These are phyloP conservation scores for Centrapalus pauciflorus DNA, from an alignment of 129 eudicot species.

Conservation along the genomic window DNA sequence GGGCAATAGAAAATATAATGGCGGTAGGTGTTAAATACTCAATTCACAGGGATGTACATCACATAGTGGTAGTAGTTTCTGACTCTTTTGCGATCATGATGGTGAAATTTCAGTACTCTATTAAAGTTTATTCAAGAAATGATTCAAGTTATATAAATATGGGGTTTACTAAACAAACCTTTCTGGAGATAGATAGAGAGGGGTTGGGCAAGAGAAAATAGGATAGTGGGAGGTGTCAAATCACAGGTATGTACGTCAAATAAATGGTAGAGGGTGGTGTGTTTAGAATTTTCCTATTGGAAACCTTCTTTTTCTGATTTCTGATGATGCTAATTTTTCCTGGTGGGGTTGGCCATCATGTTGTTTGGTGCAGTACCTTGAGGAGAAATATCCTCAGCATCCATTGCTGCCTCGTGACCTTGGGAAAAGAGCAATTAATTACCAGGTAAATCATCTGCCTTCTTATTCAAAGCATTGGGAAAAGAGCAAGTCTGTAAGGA, in stretches of 20 bases:
- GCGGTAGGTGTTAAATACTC: no score
- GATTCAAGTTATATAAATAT: neutral
- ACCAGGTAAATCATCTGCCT: conserved; percentile 49
- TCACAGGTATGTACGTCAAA: no score
- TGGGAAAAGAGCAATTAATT: conserved; percentile 67
- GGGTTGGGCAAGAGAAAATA: no score
- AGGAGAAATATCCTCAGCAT: conserved; percentile 86
- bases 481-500: no score
- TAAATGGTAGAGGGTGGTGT: no score
- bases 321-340: neutral
- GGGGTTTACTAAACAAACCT: no score
- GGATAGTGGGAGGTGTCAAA: no score
- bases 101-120: conserved; percentile 36
- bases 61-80: conserved; percentile 44
- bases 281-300: no score
- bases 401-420: conserved; percentile 74
- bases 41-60: no score
- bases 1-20: no score
- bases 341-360: neutral
- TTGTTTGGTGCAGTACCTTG: conserved; percentile 55
- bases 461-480: no score
- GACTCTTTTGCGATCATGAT: conserved; percentile 82
- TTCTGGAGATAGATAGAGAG: no score
- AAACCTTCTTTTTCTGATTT: neutral
- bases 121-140: neutral